Base-by-base conservation (phyloP, 2,329 filamentous ascomycete genomes). In the Cryphonectria japonica region DNA sequence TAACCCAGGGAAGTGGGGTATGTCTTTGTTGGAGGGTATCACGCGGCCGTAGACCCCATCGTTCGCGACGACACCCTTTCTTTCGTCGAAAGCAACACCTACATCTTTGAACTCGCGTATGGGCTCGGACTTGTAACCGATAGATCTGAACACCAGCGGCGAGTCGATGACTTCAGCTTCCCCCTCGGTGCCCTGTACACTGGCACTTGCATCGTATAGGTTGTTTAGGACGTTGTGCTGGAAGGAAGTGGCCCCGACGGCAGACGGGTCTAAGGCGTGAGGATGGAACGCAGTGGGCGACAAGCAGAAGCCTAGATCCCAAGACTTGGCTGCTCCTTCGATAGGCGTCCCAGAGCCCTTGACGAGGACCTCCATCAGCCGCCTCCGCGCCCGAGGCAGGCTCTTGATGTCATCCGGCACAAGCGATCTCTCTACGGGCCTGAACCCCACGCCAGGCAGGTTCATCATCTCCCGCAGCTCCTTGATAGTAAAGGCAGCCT, bases 401-500 rank as follows among this genome's bases (percentile, higher is more conserved):
- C 84, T 85, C 43, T 90, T 88, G 54, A 91, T 83, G 69, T 93
- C 86, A 0, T 85, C 77, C 0, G 94, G 94, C 63, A 96, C 84
- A 8, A 97, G 83, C 0, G 86, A 83, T 71, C 83, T 80, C 69
- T 93, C 87, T 39, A 95, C 85, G 1, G 92, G 88, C 69, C 91
- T 86, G 77, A 97, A 97, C 19, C 86, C 87, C 13, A 97, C 91
- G 0, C 83, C 84, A 0, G 89, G 87, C 2, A 98, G 85, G 66
- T 92, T 92, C 82, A 97, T 90, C 4, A 99, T 83, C 80, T 99
- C 96, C 50, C 96, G 90, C 22, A 94, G 83, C 83, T 99, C 96
- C 80, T 98, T 98, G 79, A 97, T 97, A 0, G 95, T 98, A 77
- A 97, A 98, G 0, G 96, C 91, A 34, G 94, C 95, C 86, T 97